Conservation (phyloP, 2,329 filamentous ascomycete species). For the Hortaea sp. region DNA sequence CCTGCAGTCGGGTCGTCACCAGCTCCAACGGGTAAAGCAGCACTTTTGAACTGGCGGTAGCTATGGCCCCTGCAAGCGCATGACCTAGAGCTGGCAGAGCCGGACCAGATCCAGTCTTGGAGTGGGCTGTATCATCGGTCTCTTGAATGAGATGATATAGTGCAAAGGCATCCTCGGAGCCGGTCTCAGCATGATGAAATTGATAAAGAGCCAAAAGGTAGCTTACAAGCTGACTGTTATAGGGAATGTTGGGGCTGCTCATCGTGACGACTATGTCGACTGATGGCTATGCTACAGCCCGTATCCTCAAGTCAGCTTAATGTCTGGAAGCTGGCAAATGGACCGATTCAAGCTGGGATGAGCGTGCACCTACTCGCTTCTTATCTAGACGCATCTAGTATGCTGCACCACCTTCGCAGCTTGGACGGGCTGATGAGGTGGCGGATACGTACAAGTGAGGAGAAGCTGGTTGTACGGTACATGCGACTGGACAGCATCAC, state of each 20-base stretch:
- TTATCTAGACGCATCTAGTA: too few species aligned
- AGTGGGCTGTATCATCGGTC: slow-evolving; percentile 1
- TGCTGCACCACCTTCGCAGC: too few species aligned
- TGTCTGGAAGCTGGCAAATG: neutral
- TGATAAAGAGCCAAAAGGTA: slow-evolving; percentile 8
- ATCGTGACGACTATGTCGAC: neutral
- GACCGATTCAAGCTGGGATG: too few species aligned
- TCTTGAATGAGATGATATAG: slow-evolving; percentile 21
- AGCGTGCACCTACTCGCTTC: too few species aligned
- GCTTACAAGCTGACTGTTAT: slow-evolving; percentile 19
- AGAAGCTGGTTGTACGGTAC: too few species aligned
- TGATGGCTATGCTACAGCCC: neutral
- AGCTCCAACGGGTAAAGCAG: slow-evolving; percentile 73
- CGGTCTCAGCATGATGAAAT: slow-evolving; percentile 12
- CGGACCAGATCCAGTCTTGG: slow-evolving; percentile 19
- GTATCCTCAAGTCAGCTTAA: neutral
- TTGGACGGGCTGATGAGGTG: too few species aligned
- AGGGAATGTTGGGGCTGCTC: neutral
- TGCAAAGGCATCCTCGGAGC: slow-evolving; percentile 19
- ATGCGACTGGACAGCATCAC: too few species aligned
- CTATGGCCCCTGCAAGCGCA: slow-evolving; percentile 67
- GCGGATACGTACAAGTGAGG: too few species aligned
- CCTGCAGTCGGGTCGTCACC: slow-evolving; percentile 71
- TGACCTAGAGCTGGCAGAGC: slow-evolving; percentile 67
- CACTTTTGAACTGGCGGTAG: slow-evolving; percentile 69